These are phyloP conservation scores for Tricholoma bakamatsutake DNA, from an alignment of 768 basidiomycete species.

Conservation along the genomic window DNA sequence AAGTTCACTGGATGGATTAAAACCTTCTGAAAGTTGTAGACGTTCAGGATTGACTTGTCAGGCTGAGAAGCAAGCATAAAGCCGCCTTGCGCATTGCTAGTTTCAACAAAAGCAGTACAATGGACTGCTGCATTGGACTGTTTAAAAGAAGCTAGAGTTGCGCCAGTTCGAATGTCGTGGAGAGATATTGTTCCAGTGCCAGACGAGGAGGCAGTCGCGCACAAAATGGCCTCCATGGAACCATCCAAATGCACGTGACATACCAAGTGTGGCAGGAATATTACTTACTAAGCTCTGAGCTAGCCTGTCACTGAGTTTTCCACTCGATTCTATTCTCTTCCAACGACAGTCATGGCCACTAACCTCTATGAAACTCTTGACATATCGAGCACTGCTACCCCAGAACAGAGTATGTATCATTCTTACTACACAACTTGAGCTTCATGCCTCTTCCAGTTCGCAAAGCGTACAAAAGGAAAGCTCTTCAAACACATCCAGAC, in stretches of 20 bases:
- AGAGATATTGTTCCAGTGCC: constrained; percentile 64
- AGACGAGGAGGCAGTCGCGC: constrained; percentile 48
- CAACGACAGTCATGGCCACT: constrained; percentile 35
- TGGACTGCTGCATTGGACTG: constrained; percentile 64
- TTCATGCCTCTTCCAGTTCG: constrained; percentile 43
- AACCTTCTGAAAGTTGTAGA: constrained; percentile 94
- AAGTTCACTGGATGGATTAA: constrained; percentile 7
- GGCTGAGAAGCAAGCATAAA: constrained; percentile 80
- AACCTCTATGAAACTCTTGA: constrained; percentile 64
- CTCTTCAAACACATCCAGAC: constrained; percentile 73
- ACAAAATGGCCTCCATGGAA: constrained; percentile 63
- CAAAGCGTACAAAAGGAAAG: constrained; percentile 71
- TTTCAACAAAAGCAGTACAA: constrained; percentile 65
- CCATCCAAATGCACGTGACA: constrained; percentile 1
- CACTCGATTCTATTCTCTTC: neutral
- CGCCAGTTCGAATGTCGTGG: constrained; percentile 79
- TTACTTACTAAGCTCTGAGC: too few relatives aligned
- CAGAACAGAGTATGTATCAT: constrained; percentile 56
- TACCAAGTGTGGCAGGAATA: constrained; percentile 18
- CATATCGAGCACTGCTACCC: constrained; percentile 44
- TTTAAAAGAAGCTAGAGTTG: constrained; percentile 80
- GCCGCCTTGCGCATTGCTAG: constrained; percentile 71
- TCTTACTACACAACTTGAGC: neutral
- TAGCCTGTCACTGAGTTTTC: too few relatives aligned
- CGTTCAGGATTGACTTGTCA: constrained; percentile 83